Conservation (phyloP, 176 grass and related monocot genomes). For the Calamus simplicifolius region DNA sequence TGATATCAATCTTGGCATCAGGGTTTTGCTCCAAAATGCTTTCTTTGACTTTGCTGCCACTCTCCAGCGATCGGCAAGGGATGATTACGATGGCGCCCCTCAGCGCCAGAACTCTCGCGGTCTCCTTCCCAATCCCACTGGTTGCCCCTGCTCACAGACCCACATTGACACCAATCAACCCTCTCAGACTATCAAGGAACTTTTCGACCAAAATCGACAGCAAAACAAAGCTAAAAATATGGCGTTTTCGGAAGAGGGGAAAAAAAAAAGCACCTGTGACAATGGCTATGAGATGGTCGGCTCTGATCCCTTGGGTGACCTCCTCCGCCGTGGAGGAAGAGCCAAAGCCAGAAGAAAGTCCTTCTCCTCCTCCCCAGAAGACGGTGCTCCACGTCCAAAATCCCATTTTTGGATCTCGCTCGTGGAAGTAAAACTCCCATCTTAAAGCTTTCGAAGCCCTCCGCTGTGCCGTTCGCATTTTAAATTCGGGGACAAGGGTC, state of each 20-base stretch:
- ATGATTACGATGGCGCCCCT: not conserved
- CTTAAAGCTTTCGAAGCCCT: too few species aligned
- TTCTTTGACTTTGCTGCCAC: not conserved
- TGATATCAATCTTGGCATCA: not conserved
- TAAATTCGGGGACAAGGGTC: too few species aligned
- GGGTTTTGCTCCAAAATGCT: not conserved
- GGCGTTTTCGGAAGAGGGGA: too few species aligned
- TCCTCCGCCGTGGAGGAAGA: slow-evolving; percentile 54
- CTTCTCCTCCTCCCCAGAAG: slow-evolving; percentile 22
- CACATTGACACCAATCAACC: too few species aligned
- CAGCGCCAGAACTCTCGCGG: not conserved
- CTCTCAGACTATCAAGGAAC: too few species aligned
- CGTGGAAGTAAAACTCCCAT: too few species aligned
- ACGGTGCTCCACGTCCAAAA: too few species aligned
- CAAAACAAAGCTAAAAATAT: too few species aligned
- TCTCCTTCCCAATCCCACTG: slow-evolving; percentile 3
- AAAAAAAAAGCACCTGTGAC: slow-evolving; percentile 45
- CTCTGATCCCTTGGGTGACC: slow-evolving; percentile 56
- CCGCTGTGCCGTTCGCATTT: too few species aligned
- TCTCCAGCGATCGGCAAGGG: not conserved
- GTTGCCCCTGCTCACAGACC: not conserved
- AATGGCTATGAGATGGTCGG: slow-evolving; percentile 60
- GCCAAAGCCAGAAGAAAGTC: slow-evolving; percentile 38
- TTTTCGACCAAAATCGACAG: too few species aligned
- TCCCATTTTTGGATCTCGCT: too few species aligned